Conservation (phyloP, 2,329 filamentous ascomycete species). For the Herpotrichia juniperi region DNA sequence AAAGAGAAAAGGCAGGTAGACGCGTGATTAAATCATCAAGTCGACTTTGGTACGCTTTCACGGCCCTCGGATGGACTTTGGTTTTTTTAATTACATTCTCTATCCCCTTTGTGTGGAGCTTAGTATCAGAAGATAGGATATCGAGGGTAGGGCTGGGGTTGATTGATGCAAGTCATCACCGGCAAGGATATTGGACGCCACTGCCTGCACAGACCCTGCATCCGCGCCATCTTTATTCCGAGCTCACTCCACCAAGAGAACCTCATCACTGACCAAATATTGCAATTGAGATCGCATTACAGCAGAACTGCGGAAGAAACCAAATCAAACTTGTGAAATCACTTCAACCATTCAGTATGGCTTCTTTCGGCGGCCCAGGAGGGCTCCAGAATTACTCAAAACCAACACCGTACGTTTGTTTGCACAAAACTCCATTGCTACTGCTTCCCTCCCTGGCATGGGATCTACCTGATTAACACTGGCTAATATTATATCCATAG, state of each 20-base stretch:
- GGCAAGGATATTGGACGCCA: background rate
- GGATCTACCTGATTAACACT: constrained; percentile 9
- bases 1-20: too few relatives aligned
- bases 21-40: too few relatives aligned
- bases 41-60: too few relatives aligned
- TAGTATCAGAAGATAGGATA: too few relatives aligned
- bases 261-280: constrained; percentile 6
- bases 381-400: constrained; percentile 68
- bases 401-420: constrained; percentile 68
- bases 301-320: background rate
- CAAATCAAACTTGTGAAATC: background rate
- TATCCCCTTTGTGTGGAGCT: too few relatives aligned
- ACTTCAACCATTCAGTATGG: constrained; percentile 54
- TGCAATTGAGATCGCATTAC: constrained; percentile 9
- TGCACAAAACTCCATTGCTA: constrained; percentile 1
- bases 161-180: background rate
- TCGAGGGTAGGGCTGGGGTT: background rate
- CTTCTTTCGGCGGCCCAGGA: constrained; percentile 74
- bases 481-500: constrained; percentile 51
- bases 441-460: background rate
- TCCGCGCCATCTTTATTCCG: constrained; percentile 24
- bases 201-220: background rate
- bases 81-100: too few relatives aligned
- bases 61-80: too few relatives aligned
- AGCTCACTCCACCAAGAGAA: constrained; percentile 30